Conservation (phyloP, 352 stramenopile species). For the Globisporangium irregulare region DNA sequence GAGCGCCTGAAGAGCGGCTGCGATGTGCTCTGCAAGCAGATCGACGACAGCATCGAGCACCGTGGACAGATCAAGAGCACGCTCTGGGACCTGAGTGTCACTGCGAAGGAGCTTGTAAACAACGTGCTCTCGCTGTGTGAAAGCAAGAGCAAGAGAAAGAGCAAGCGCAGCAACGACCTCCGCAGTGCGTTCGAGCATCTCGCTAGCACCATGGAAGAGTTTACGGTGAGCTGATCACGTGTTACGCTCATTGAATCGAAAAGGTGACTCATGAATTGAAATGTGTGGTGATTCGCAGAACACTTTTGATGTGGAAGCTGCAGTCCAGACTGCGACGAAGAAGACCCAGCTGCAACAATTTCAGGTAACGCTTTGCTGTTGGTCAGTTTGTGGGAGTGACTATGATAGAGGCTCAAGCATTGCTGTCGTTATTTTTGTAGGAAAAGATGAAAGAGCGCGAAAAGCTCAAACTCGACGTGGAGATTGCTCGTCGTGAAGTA, state of each 20-base stretch:
- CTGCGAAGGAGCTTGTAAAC: slow-evolving; percentile 10
- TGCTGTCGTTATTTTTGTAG: slow-evolving; percentile 11
- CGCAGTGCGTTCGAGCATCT: slow-evolving; percentile 8
- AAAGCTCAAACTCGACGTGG: slow-evolving; percentile 26
- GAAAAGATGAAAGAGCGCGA: slow-evolving; percentile 30
- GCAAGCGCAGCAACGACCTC: background rate
- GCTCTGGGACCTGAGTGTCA: slow-evolving; percentile 22
- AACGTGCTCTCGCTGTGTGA: background rate
- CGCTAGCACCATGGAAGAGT: background rate
- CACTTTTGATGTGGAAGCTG: slow-evolving; percentile 25
- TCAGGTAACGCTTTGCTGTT: slow-evolving; percentile 18
- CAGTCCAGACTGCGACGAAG: slow-evolving; percentile 31
- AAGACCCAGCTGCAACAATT: slow-evolving; percentile 31
- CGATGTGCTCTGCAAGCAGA: slow-evolving; percentile 24
- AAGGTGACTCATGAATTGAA: background rate
- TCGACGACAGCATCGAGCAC: slow-evolving; percentile 25
- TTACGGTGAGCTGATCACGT: slow-evolving; percentile 14
- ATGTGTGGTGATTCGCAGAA: background rate
- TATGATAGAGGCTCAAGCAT: background rate
- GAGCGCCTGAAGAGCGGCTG: slow-evolving; percentile 32
- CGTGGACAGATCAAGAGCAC: slow-evolving; percentile 24
- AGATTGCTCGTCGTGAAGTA: slow-evolving; percentile 32
- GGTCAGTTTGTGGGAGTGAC: background rate
- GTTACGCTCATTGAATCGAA: too few relatives aligned
- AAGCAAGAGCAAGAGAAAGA: slow-evolving; percentile 3